Evolutionary conservation across 2,329 filamentous ascomycete species (phyloP).

Genomic region (Pseudocercospora fuligena): DNA sequence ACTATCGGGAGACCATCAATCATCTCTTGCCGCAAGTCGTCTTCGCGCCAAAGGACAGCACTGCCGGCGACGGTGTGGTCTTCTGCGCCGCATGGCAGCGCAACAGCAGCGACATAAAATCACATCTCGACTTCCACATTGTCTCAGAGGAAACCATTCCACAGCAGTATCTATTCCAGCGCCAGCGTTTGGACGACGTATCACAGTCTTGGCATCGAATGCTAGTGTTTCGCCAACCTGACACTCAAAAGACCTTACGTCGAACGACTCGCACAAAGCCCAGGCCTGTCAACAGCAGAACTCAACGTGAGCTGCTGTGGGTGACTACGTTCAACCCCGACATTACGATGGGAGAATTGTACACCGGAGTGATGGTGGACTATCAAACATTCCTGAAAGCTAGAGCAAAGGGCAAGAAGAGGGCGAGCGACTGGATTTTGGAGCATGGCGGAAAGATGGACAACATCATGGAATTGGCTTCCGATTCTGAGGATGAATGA

Average conservation of each 20-base stretch:
- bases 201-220: conserved; percentile 8
- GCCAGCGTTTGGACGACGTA: not conserved
- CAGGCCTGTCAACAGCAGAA: not conserved
- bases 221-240: conserved; percentile 5
- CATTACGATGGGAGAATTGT: not conserved
- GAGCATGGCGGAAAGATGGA: conserved; percentile 9
- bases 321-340: not conserved
- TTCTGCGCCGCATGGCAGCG: not conserved
- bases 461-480: conserved; percentile 3
- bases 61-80: not conserved
- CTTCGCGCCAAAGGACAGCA: not conserved
- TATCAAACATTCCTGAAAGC: not conserved
- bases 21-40: not conserved
- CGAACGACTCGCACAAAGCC: not conserved
- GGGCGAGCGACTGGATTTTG: not conserved
- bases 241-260: not conserved
- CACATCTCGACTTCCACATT: conserved; percentile 1
- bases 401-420: not conserved
- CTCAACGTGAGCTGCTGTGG: not conserved
- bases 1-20: not conserved
- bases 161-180: not conserved
- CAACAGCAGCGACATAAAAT: not conserved
- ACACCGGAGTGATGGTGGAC: not conserved
- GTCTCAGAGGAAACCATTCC: not conserved
- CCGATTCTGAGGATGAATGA: not conserved